A percentile compares a stretch with the other conserved stretches of the same genome.
These are phyloP conservation scores for Phytophthora megakarya DNA, from an alignment of 352 stramenopile species.

Conservation along the genomic window DNA sequence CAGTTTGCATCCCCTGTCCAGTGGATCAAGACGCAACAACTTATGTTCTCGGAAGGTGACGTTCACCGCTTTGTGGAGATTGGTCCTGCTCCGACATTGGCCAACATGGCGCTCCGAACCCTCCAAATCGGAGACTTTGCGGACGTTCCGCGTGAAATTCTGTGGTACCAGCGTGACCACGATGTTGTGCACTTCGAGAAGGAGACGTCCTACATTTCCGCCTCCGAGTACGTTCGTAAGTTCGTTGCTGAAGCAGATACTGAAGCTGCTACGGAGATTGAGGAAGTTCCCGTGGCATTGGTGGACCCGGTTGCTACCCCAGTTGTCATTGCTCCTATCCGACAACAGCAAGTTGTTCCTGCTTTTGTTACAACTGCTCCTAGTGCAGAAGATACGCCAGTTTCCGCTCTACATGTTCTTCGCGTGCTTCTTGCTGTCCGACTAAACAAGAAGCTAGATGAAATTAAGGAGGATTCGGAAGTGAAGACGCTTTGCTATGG, in stretches of 20 bases:
- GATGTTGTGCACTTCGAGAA: slow-evolving; percentile 82
- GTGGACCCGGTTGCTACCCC: slow-evolving; percentile 33
- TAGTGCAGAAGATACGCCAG: slow-evolving; percentile 54
- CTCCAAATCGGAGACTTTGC: slow-evolving; percentile 73
- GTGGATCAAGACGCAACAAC: slow-evolving; percentile 88
- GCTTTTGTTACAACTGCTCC: slow-evolving; percentile 24
- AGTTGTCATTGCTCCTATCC: slow-evolving; percentile 23
- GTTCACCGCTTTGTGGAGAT: slow-evolving; percentile 86
- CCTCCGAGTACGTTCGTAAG: slow-evolving; percentile 61
- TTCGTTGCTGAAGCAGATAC: slow-evolving; percentile 36
- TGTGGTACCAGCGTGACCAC: slow-evolving; percentile 87
- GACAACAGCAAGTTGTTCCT: slow-evolving; percentile 28
- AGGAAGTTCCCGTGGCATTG: slow-evolving; percentile 35
- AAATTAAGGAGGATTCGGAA: slow-evolving; percentile 74
- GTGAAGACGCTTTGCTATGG: slow-evolving; percentile 82
- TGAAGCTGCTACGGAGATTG: slow-evolving; percentile 31
- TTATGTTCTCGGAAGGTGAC: slow-evolving; percentile 67
- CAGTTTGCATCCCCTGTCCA: slow-evolving; percentile 90
- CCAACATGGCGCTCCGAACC: slow-evolving; percentile 84
- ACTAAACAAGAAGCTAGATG: slow-evolving; percentile 72
- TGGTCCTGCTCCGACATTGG: slow-evolving; percentile 79
- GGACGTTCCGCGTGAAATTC: slow-evolving; percentile 58
- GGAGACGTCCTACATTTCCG: slow-evolving; percentile 65
- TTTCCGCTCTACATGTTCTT: slow-evolving; percentile 72
- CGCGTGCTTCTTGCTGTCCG: slow-evolving; percentile 73